Conservation (phyloP, 257 asterid species). For the Plectranthus barbatus region DNA sequence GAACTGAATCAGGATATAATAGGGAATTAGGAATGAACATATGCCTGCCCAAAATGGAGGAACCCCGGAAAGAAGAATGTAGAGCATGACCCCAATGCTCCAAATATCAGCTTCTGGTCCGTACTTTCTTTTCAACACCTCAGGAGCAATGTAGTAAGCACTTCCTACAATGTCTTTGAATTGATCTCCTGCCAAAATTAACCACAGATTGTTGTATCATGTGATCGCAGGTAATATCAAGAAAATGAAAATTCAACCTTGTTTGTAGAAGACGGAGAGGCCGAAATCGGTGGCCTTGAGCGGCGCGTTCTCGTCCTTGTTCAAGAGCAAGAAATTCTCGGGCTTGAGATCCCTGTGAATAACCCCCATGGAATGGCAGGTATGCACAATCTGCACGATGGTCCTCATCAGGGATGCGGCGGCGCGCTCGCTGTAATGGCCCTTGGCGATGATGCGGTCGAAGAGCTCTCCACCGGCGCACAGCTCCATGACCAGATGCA, state of each 20-base stretch:
- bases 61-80: slow-evolving; percentile 84
- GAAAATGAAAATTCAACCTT: slow-evolving; percentile 31
- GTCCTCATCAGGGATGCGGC: slow-evolving; percentile 80
- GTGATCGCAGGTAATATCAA: too few species aligned
- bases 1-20: not conserved
- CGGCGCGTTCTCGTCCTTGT: slow-evolving; percentile 69
- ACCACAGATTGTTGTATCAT: not conserved
- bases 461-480: slow-evolving; percentile 96
- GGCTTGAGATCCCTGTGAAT: slow-evolving; percentile 94
- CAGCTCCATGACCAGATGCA: slow-evolving; percentile 80
- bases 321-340: slow-evolving; percentile 73
- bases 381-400: slow-evolving; percentile 79
- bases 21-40: not conserved
- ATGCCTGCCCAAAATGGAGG: slow-evolving; percentile 95
- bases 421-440: slow-evolving; percentile 78
- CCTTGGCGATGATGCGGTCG: slow-evolving; percentile 79
- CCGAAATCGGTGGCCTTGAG: slow-evolving; percentile 91
- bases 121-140: slow-evolving; percentile 78
- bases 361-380: slow-evolving; percentile 88
- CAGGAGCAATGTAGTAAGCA: slow-evolving; percentile 95
- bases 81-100: slow-evolving; percentile 93
- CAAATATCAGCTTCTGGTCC: slow-evolving; percentile 96
- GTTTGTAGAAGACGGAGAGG: slow-evolving; percentile 71
- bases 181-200: slow-evolving; percentile 44
- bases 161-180: slow-evolving; percentile 95